These are phyloP conservation scores for Saccharomycopsis fibuligera DNA, from an alignment of 805 yeast genomes.

Conservation along the genomic window DNA sequence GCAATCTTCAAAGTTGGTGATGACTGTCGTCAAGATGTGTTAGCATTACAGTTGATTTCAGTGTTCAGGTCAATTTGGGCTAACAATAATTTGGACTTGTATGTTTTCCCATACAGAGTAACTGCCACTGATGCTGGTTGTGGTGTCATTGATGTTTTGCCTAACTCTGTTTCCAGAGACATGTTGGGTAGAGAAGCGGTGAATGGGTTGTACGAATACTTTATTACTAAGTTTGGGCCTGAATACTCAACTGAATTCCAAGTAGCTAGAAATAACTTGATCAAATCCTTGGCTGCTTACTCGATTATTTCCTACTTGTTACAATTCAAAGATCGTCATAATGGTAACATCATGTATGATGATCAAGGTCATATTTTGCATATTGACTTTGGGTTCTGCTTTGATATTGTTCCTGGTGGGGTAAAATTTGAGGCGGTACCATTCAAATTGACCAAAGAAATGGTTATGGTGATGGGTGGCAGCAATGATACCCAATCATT, in stretches of 20 bases:
- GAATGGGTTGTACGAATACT: constrained; percentile 91
- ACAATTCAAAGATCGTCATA: constrained; percentile 96
- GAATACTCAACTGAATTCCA: constrained; percentile 87
- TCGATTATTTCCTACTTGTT: constrained; percentile 84
- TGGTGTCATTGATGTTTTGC: constrained; percentile 97
- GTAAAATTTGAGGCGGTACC: constrained; percentile 98
- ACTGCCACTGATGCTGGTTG: constrained; percentile 99
- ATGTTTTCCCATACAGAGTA: constrained; percentile 88
- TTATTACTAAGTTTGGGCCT: constrained; percentile 88
- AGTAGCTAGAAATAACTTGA: constrained; percentile 84
- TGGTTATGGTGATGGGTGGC: constrained; percentile 97
- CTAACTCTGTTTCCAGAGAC: constrained; percentile 91
- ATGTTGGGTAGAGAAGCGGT: constrained; percentile 99
- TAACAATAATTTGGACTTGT: constrained; percentile 80
- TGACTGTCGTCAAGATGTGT: constrained; percentile 95
- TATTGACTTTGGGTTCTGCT: constrained; percentile 97
- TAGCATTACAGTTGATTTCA: constrained; percentile 87
- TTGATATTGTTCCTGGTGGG: constrained; percentile 98
- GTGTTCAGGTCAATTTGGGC: constrained; percentile 90
- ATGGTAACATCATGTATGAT: constrained; percentile 96
- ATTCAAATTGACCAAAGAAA: constrained; percentile 90
- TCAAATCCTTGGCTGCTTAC: constrained; percentile 91
- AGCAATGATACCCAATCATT: constrained; percentile 76
- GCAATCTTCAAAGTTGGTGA: constrained; percentile 99
- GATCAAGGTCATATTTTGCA: constrained; percentile 91